phyloP scores from a whole-genome alignment of 345 rosid species.

The Corymbia maculata region DNA sequence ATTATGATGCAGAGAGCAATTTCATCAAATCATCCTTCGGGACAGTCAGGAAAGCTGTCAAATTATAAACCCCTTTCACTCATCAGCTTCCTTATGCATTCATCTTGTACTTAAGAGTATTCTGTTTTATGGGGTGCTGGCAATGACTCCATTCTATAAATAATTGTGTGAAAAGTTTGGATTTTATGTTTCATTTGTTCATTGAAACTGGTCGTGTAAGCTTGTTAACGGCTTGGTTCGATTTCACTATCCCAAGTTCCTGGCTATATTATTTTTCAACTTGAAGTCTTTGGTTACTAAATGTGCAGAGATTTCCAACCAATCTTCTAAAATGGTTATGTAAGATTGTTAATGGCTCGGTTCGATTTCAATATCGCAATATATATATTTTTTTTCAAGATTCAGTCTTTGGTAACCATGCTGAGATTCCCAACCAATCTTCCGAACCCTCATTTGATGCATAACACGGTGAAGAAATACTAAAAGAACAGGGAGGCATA shows the following conservation, averaged over 20 bases:
- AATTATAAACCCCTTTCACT: constrained; percentile 9
- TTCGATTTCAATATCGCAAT: neutral
- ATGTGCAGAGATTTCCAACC: neutral
- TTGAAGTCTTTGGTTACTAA: neutral
- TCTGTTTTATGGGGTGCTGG: constrained; percentile 1
- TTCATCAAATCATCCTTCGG: constrained; percentile 69
- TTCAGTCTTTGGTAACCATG: neutral
- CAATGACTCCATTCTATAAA: neutral
- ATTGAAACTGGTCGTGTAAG: constrained; percentile 1
- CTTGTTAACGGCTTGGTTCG: neutral
- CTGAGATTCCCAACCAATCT: neutral
- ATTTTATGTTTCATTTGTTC: neutral
- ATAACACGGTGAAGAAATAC: neutral
- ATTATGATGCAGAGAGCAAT: constrained; percentile 39
- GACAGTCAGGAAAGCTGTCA: constrained; percentile 63
- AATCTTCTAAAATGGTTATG: neutral
- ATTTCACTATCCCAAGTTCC: neutral
- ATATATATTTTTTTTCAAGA: neutral
- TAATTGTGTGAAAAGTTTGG: constrained; percentile 8
- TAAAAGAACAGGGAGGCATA: neutral
- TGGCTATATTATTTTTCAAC: neutral
- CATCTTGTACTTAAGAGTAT: neutral
- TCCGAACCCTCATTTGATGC: neutral
- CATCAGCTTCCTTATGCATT: neutral
- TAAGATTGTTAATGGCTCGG: neutral